Percentiles rank a stretch among this genome's conserved stretches.
phyloP scores from a whole-genome alignment of 139 green algal species.

The Picochlorum sp. region DNA sequence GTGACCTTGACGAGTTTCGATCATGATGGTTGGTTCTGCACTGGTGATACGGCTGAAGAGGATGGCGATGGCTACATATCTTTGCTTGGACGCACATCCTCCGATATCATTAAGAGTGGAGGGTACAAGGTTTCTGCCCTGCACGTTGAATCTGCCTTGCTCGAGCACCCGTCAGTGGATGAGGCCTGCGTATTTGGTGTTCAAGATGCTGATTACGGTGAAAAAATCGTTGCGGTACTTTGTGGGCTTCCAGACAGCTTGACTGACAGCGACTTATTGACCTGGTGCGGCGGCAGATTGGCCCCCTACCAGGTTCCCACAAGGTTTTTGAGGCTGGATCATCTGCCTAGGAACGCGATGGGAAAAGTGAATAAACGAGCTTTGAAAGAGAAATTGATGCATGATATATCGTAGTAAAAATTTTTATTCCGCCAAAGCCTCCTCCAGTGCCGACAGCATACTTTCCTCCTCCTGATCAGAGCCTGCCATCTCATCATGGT shows the following conservation, averaged over 20 bases:
- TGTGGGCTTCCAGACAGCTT: conserved; percentile 7
- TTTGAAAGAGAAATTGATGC: conserved; percentile 24
- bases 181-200: conserved; percentile 84
- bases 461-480: too few species aligned
- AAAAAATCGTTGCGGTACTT: conserved; percentile 39
- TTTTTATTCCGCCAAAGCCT: too few species aligned
- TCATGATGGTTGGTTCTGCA: conserved; percentile 78
- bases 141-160: conserved; percentile 67
- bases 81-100: conserved; percentile 76
- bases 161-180: conserved; percentile 57
- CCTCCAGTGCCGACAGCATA: too few species aligned
- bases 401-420: too few species aligned
- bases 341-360: conserved; percentile 90
- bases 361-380: conserved; percentile 94
- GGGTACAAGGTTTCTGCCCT: conserved; percentile 86
- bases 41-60: conserved; percentile 42
- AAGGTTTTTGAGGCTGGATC: conserved; percentile 38
- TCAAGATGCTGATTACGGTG: conserved; percentile 60
- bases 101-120: conserved; percentile 92
- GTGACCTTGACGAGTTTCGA: conserved; percentile 74
- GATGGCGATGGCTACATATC: conserved; percentile 41
- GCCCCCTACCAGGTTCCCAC: conserved; percentile 64
- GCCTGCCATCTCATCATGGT: too few species aligned
- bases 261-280: conserved; percentile 19
- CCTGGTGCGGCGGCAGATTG: conserved; percentile 41